Evolutionary conservation across 257 asterid genomes (phyloP), one percentile per base, ranked within the genome.

Genomic region (Rhazya stricta): DNA sequence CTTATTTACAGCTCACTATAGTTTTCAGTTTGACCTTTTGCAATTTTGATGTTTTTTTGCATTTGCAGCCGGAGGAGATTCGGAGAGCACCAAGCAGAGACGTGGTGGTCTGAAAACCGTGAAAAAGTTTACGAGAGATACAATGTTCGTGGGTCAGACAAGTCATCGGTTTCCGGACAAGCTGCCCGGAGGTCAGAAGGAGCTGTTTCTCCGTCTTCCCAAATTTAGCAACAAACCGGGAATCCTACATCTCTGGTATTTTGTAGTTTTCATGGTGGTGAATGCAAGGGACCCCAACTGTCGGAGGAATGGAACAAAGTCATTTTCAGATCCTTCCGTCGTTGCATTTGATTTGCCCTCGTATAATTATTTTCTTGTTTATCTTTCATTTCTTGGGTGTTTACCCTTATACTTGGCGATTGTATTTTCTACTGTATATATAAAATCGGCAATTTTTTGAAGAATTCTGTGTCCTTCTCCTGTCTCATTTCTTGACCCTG

Each of bases 61-160:
- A 39, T 80, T 32, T 77, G 80, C 87, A 92, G 97, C 82, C 97
- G 97, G 73, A 87, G 96, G 81, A 90, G 96, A 87, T 92, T 94
- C 19, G 97, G 99, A 72, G 97, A 94, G 83, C 99, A 90, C 88
- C 99, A 94, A 81, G 99, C 99, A 0, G 97, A 92, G 83, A 90
- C 91, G 6, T 94, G 99, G 99, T 94, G 99, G 99, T 90, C 97
- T 2, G 99, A 94, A 84, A 94, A 94, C 76, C 91, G 98, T n/a
- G 99, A 92, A 66, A 94, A 83, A 60, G 97, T 94, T 23, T 90
- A 92, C 7, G 93, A 92, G 86, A 89, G 84, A 71, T 94, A 92
- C 77, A 94, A 92, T 34, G 93, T 94, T 45, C 87, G 99, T 1
- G 96, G 96, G 65, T 94, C 97, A 1, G 97, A 91, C 80, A 90